A percentile compares a stretch with the other conserved stretches of the same genome.
Conservation (phyloP, 352 stramenopile species). For the Pythium utonaiense region DNA sequence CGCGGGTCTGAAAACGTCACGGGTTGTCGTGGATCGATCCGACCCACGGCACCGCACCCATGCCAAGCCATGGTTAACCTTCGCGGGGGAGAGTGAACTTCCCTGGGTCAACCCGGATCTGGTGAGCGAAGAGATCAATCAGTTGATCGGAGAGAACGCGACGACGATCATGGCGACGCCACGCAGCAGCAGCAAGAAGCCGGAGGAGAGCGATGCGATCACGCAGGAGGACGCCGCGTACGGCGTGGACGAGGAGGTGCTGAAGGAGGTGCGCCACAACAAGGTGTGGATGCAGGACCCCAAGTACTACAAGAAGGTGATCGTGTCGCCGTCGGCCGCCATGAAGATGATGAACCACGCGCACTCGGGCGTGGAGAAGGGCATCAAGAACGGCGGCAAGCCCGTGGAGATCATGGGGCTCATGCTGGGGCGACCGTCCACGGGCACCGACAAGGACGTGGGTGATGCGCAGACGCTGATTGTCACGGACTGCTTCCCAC, state of each 20-base stretch:
- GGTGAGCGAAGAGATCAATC: background rate
- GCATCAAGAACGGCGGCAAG: slow-evolving; percentile 93
- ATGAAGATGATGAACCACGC: slow-evolving; percentile 99
- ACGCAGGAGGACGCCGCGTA: slow-evolving; percentile 67
- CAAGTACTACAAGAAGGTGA: slow-evolving; percentile 96
- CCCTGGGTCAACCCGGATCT: background rate
- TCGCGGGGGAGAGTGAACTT: slow-evolving; percentile 9
- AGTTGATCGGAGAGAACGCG: background rate
- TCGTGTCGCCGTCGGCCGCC: slow-evolving; percentile 89
- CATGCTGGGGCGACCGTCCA: slow-evolving; percentile 92
- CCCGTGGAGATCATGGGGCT: slow-evolving; percentile 99
- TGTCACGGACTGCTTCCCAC: slow-evolving; percentile 97
- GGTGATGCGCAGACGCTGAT: slow-evolving; percentile 91
- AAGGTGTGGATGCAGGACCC: slow-evolving; percentile 90
- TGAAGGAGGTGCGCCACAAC: slow-evolving; percentile 84
- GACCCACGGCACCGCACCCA: slow-evolving; percentile 16
- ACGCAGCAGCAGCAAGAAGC: slow-evolving; percentile 8
- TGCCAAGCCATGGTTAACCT: background rate
- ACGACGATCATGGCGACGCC: slow-evolving; percentile 16
- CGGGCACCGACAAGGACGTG: slow-evolving; percentile 80
- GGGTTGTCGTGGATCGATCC: background rate
- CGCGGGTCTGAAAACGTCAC: background rate
- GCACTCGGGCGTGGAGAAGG: slow-evolving; percentile 97
- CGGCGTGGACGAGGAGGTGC: slow-evolving; percentile 78
- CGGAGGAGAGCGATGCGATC: slow-evolving; percentile 23